These are phyloP conservation scores for Pleurotus djamor DNA, from an alignment of 768 basidiomycete genomes.

Conservation along the genomic window DNA sequence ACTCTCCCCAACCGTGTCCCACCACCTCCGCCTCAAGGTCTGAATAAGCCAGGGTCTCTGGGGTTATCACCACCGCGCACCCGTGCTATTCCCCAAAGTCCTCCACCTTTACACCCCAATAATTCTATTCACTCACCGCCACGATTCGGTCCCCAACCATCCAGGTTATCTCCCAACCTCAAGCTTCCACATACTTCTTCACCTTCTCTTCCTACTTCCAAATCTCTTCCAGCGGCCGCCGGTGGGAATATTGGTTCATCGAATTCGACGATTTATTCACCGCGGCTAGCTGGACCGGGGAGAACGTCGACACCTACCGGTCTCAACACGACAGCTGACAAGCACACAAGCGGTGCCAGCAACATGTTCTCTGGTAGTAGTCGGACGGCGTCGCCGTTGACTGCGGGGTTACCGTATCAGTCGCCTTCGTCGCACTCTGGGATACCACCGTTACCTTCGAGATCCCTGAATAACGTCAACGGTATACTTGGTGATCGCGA, in stretches of 20 bases:
- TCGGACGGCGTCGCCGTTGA: slow-evolving; percentile 29
- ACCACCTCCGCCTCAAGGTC: slow-evolving; percentile 13
- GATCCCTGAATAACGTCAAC: slow-evolving; percentile 10
- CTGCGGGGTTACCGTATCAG: slow-evolving; percentile 15
- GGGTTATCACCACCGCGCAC: slow-evolving; percentile 35
- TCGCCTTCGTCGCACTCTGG: slow-evolving; percentile 17
- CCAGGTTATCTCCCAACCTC: slow-evolving; percentile 13
- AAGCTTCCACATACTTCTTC: slow-evolving; percentile 13
- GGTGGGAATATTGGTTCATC: slow-evolving; percentile 6
- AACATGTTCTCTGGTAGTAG: slow-evolving; percentile 17
- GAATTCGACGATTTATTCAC: slow-evolving; percentile 15
- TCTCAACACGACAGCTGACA: slow-evolving; percentile 16
- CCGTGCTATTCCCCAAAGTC: slow-evolving; percentile 24
- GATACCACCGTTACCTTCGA: slow-evolving; percentile 9
- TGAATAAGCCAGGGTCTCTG: slow-evolving; percentile 24
- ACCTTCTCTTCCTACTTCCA: slow-evolving; percentile 8
- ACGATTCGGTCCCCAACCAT: slow-evolving; percentile 19
- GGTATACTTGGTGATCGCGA: slow-evolving; percentile 14
- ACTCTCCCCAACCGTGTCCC: slow-evolving; percentile 15
- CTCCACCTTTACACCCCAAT: slow-evolving; percentile 13
- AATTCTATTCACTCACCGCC: slow-evolving; percentile 21
- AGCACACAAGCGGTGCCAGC: slow-evolving; percentile 5
- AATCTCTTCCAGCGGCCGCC: slow-evolving; percentile 6
- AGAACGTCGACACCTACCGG: slow-evolving; percentile 20
- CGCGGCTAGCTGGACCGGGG: slow-evolving; percentile 18